Percentiles rank a stretch among this genome's conserved stretches.
phyloP scores from a whole-genome alignment of 1,284 basidiomycete genomes.

The Mrakiaceae sp. region DNA sequence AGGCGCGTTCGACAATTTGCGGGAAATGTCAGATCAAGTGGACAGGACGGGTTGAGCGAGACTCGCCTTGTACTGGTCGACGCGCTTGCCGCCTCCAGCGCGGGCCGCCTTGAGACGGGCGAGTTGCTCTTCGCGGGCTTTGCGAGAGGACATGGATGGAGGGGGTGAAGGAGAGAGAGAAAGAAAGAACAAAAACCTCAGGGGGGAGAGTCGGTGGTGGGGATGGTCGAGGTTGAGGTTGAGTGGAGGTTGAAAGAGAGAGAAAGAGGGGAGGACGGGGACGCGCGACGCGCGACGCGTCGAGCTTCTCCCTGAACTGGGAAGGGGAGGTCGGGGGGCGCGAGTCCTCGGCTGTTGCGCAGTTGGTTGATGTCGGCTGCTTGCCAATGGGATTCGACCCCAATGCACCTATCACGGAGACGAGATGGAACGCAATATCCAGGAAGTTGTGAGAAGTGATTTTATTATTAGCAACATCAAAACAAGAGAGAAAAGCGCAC shows the following conservation, averaged over 20 bases:
- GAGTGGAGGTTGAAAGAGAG: not conserved
- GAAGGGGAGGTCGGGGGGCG: not conserved
- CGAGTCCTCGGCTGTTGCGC: too few species aligned
- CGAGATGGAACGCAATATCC: too few species aligned
- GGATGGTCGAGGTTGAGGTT: not conserved
- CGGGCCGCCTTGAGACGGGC: constrained; percentile 38
- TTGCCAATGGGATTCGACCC: too few species aligned
- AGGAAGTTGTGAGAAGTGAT: too few species aligned
- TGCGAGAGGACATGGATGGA: constrained; percentile 11
- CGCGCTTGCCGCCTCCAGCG: constrained; percentile 32
- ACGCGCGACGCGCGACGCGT: not conserved
- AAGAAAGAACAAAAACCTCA: not conserved
- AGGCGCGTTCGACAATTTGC: not conserved
- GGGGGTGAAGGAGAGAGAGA: not conserved
- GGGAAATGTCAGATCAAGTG: not conserved
- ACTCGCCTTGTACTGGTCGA: constrained; percentile 39
- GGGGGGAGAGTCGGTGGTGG: not conserved
- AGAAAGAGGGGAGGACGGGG: too few species aligned
- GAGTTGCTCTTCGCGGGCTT: constrained; percentile 22
- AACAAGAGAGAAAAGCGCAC: too few species aligned
- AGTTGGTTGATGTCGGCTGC: too few species aligned
- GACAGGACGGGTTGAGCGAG: not conserved
- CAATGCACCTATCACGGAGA: too few species aligned
- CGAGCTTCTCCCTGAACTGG: not conserved
- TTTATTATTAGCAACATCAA: too few species aligned